Evolutionary conservation across 257 asterid genomes (phyloP).

Genomic region (Lycium ferocissimum): DNA sequence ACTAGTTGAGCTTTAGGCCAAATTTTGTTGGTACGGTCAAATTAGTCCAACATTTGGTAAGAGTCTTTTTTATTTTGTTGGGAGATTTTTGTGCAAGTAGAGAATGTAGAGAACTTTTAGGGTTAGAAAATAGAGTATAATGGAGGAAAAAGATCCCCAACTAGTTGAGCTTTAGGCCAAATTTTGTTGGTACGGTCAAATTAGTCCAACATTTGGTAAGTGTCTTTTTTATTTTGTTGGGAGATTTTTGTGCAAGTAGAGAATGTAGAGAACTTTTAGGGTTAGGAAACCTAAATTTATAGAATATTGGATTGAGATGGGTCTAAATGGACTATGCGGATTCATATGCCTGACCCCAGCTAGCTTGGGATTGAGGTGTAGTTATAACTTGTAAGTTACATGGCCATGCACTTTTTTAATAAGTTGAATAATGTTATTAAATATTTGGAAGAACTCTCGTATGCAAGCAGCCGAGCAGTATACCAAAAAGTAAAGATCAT

Average conservation of each 20-base stretch:
- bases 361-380: constrained; percentile 15
- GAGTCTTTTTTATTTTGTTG: not conserved
- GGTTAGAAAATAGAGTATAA: not conserved
- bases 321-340: not conserved
- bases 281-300: constrained; percentile 3
- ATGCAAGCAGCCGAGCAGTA: not conserved
- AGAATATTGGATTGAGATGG: not conserved
- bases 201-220: not conserved
- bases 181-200: not conserved
- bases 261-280: not conserved
- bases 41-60: not conserved
- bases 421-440: not conserved
- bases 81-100: not conserved
- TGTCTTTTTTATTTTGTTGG: not conserved
- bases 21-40: not conserved
- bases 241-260: not conserved
- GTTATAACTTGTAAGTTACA: not conserved
- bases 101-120: not conserved
- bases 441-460: not conserved
- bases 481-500: not conserved
- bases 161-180: not conserved
- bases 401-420: not conserved
- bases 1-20: not conserved
- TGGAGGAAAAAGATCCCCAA: not conserved
- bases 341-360: not conserved